phyloP scores from a whole-genome alignment of 148 eudicot genomes.

The Dysphania ambrosioides region DNA sequence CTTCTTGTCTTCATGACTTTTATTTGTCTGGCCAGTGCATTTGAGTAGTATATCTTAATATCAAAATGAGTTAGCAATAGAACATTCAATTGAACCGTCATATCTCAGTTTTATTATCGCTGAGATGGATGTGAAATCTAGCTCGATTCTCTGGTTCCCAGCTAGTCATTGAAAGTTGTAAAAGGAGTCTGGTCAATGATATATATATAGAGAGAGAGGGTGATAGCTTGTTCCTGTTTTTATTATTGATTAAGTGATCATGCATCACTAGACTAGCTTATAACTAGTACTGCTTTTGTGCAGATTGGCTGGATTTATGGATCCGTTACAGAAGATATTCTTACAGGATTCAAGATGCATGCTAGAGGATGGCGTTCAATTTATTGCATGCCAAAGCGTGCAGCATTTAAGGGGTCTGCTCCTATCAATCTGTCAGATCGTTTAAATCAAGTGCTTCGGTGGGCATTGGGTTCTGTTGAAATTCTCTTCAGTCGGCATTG shows the following conservation, averaged over 20 bases:
- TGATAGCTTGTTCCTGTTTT: not conserved
- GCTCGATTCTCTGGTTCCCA: not conserved
- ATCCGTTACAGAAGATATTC: conserved; percentile 78
- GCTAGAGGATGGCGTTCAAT: conserved; percentile 76
- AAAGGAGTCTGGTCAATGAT: too few relatives aligned
- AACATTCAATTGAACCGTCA: not conserved
- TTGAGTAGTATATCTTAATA: not conserved
- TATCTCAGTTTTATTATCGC: too few relatives aligned
- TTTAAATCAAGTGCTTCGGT: conserved; percentile 68
- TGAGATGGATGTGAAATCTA: not conserved
- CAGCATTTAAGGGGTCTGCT: conserved; percentile 85
- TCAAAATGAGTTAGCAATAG: not conserved
- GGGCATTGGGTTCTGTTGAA: conserved; percentile 80
- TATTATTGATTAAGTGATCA: not conserved
- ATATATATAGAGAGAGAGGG: too few relatives aligned
- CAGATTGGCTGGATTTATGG: conserved; percentile 92
- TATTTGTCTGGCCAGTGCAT: not conserved
- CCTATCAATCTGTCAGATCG: conserved; percentile 83
- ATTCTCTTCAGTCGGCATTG: conserved; percentile 77
- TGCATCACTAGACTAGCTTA: not conserved
- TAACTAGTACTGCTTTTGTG: conserved; percentile 3
- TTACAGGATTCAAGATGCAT: conserved; percentile 81
- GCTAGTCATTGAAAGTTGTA: too few relatives aligned
- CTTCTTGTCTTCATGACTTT: conserved; percentile 1
- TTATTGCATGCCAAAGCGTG: conserved; percentile 64